These are phyloP conservation scores for Alternaria dauci DNA, from an alignment of 2,329 filamentous ascomycete genomes.

Conservation along the genomic window DNA sequence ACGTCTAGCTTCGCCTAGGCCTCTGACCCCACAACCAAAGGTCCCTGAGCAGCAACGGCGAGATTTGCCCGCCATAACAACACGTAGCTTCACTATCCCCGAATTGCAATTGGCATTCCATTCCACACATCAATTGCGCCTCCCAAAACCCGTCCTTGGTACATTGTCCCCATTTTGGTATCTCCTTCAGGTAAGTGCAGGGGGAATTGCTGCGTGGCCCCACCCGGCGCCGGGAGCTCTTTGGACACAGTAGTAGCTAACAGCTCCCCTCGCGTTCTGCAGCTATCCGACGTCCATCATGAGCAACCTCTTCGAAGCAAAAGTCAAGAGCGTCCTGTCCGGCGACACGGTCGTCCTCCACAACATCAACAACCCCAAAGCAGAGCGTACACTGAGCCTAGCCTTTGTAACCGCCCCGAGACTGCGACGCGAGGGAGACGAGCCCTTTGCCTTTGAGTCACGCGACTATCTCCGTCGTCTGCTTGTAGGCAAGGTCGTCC, in stretches of 20 bases:
- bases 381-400: constrained; percentile 87
- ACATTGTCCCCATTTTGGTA: constrained; percentile 7
- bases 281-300: constrained; percentile 26
- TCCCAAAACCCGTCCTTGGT: constrained; percentile 3
- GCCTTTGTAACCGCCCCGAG: constrained; percentile 92
- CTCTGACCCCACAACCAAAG: constrained; percentile 19
- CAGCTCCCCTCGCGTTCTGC: constrained; percentile 19
- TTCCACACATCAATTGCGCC: constrained; percentile 19
- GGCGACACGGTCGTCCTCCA: constrained; percentile 90
- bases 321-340: constrained; percentile 90
- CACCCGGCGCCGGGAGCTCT: constrained; percentile 12
- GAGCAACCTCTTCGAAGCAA: constrained; percentile 52
- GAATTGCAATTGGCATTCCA: constrained; percentile 8
- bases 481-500: constrained; percentile 84
- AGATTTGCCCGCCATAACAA: constrained; percentile 22
- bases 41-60: constrained; percentile 22
- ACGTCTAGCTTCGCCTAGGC: constrained; percentile 22
- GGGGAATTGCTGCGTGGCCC: constrained; percentile 12
- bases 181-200: constrained; percentile 15
- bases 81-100: constrained; percentile 21
- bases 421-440: constrained; percentile 86
- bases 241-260: constrained; percentile 44
- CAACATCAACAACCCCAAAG: constrained; percentile 79
- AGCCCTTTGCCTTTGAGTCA: constrained; percentile 92
- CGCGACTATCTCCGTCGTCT: constrained; percentile 89